phyloP scores from a whole-genome alignment of 306 rosid species.

The Vigna mungo region DNA sequence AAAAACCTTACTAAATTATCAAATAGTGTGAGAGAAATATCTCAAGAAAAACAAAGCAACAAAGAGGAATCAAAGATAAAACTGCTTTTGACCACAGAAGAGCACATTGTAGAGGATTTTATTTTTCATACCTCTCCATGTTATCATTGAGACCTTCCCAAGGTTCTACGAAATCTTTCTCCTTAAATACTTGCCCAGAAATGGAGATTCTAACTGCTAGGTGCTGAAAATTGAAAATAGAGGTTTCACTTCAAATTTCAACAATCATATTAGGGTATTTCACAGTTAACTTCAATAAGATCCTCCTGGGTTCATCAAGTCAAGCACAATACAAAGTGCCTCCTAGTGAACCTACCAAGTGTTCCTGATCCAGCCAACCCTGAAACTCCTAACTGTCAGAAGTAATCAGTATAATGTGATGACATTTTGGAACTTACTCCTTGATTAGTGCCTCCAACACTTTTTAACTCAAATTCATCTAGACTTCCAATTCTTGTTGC shows the following conservation, averaged over 20 bases:
- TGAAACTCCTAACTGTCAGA: slow-evolving; percentile 16
- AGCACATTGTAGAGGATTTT: slow-evolving; percentile 13
- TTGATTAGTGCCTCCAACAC: slow-evolving; percentile 51
- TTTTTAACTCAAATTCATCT: slow-evolving; percentile 70
- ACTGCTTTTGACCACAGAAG: slow-evolving; percentile 32
- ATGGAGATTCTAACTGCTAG: slow-evolving; percentile 83
- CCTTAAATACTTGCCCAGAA: slow-evolving; percentile 81
- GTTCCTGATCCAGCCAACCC: slow-evolving; percentile 29
- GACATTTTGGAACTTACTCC: slow-evolving; percentile 59
- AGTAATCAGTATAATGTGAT: neutral
- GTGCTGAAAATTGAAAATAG: slow-evolving; percentile 58
- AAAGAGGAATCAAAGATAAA: slow-evolving; percentile 10
- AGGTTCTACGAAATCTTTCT: slow-evolving; percentile 80
- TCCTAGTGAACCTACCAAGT: slow-evolving; percentile 13
- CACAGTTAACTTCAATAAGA: neutral
- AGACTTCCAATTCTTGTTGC: slow-evolving; percentile 66
- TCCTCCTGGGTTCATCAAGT: slow-evolving; percentile 36
- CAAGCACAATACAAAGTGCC: slow-evolving; percentile 24
- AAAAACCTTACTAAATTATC: slow-evolving; percentile 9
- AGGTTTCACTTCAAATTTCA: slow-evolving; percentile 41
- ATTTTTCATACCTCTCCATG: slow-evolving; percentile 73
- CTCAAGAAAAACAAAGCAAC: slow-evolving; percentile 27
- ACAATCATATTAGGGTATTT: slow-evolving; percentile 16
- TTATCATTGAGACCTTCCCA: slow-evolving; percentile 77
- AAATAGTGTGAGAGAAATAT: neutral